phyloP scores from a whole-genome alignment of 805 yeast genomes.

The Blastobotrys parvus region DNA sequence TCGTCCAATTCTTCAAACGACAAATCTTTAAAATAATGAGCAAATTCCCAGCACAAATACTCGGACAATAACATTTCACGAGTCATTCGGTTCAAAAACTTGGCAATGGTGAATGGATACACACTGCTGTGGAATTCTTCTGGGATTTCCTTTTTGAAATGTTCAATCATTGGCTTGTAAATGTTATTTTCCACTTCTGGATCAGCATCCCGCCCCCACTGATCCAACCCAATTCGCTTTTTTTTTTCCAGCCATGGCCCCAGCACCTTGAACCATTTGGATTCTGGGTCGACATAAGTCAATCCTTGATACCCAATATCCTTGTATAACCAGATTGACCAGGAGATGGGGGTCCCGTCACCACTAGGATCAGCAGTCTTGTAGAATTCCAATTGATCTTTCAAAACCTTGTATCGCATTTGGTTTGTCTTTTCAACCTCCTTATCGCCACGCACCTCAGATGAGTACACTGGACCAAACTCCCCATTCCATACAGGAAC shows the following conservation, averaged over 20 bases:
- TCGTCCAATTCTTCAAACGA: conserved; percentile 41
- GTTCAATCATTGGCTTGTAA: conserved; percentile 32
- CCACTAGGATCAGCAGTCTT: conserved; percentile 41
- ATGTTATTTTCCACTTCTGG: conserved; percentile 30
- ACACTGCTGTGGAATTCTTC: conserved; percentile 33
- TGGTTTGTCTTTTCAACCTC: conserved; percentile 32
- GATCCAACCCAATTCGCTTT: conserved; percentile 38
- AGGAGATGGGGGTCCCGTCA: conserved; percentile 36
- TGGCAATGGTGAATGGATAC: conserved; percentile 39
- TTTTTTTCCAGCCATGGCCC: conserved; percentile 38
- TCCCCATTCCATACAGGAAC: conserved; percentile 51
- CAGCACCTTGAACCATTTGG: conserved; percentile 36
- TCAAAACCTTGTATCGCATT: conserved; percentile 35
- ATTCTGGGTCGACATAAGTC: conserved; percentile 37
- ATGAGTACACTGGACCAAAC: conserved; percentile 44
- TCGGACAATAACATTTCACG: conserved; percentile 39
- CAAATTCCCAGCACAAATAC: conserved; percentile 38
- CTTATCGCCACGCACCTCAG: conserved; percentile 33
- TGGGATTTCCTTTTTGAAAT: conserved; percentile 34
- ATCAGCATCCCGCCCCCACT: conserved; percentile 42
- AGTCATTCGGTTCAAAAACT: conserved; percentile 33
- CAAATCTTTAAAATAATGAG: conserved; percentile 36
- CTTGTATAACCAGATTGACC: conserved; percentile 49
- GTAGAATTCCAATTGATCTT: conserved; percentile 40
- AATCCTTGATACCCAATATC: conserved; percentile 47